Evolutionary conservation across 179 eudicot species (phyloP).

Genomic region (Carnegiea gigantea): DNA sequence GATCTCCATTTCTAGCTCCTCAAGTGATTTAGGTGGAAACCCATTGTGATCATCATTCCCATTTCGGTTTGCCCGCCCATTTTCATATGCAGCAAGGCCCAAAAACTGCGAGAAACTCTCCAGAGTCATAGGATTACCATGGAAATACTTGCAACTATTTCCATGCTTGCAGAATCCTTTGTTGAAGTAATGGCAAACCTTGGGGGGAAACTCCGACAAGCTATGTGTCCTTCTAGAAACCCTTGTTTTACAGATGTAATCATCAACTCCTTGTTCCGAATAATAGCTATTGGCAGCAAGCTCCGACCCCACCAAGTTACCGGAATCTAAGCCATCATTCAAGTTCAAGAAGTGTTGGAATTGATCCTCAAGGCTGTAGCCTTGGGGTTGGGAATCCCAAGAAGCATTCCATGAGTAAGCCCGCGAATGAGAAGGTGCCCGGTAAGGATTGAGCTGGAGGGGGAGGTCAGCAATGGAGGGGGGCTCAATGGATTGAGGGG

Average conservation of each 20-base stretch:
- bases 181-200: constrained; percentile 62
- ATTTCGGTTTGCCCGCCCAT: constrained; percentile 29
- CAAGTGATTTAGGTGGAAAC: constrained; percentile 53
- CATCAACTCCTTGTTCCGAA: neutral
- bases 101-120: constrained; percentile 26
- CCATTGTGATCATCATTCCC: constrained; percentile 31
- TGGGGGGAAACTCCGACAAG: constrained; percentile 45
- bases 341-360: neutral
- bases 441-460: neutral
- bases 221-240: constrained; percentile 8
- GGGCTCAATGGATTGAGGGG: neutral
- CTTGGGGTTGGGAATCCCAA: neutral
- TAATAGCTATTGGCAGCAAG: neutral
- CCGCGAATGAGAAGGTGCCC: neutral
- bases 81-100: constrained; percentile 21
- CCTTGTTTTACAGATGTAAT: neutral
- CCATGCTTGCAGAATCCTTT: constrained; percentile 87
- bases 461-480: neutral
- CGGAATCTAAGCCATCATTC: neutral
- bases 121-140: constrained; percentile 33
- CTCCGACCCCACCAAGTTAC: neutral
- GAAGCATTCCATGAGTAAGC: constrained; percentile 1
- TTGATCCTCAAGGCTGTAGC: constrained; percentile 1
- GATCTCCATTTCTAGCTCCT: constrained; percentile 61
- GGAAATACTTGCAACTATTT: constrained; percentile 57